These are phyloP conservation scores for Arabidopsis arenosa DNA, from an alignment of 345 rosid species.

Conservation along the genomic window DNA sequence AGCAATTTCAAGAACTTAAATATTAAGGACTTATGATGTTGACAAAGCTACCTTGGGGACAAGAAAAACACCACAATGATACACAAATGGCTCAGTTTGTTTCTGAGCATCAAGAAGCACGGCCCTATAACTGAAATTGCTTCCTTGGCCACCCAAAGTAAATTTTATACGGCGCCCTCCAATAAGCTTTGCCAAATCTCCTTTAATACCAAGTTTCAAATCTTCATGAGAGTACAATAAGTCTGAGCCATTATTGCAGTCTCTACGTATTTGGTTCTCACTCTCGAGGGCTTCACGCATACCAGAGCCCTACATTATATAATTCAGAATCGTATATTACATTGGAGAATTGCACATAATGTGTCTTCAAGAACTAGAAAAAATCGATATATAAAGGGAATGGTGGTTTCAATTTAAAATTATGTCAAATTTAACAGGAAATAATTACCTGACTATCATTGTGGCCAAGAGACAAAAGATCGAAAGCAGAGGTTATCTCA, in stretches of 20 bases:
- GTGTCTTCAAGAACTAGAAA: constrained; percentile 6
- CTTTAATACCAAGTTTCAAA: constrained; percentile 71
- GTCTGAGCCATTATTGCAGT: constrained; percentile 67
- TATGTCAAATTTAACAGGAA: background rate
- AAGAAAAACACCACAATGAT: constrained; percentile 81
- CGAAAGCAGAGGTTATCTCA: constrained; percentile 54
- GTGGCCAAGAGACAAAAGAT: constrained; percentile 51
- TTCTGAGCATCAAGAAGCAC: constrained; percentile 80
- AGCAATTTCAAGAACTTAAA: background rate
- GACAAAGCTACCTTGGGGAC: constrained; percentile 78
- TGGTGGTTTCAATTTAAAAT: background rate
- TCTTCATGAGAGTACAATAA: constrained; percentile 77
- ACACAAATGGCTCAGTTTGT: constrained; percentile 51
- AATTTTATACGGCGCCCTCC: constrained; percentile 68
- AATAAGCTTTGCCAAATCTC: constrained; percentile 57
- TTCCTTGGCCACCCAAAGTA: constrained; percentile 61
- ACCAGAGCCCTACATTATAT: constrained; percentile 62
- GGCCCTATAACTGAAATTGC: constrained; percentile 68
- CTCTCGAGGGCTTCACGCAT: constrained; percentile 72
- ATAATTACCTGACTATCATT: constrained; percentile 63
- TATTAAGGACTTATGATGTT: background rate
- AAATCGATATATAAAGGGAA: background rate
- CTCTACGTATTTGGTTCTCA: constrained; percentile 74
- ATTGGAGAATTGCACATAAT: background rate
- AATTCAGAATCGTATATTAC: constrained; percentile 17